Evolutionary conservation across 1,284 basidiomycete genomes (phyloP).

Genomic region (Cutaneotrichosporon sp.): DNA sequence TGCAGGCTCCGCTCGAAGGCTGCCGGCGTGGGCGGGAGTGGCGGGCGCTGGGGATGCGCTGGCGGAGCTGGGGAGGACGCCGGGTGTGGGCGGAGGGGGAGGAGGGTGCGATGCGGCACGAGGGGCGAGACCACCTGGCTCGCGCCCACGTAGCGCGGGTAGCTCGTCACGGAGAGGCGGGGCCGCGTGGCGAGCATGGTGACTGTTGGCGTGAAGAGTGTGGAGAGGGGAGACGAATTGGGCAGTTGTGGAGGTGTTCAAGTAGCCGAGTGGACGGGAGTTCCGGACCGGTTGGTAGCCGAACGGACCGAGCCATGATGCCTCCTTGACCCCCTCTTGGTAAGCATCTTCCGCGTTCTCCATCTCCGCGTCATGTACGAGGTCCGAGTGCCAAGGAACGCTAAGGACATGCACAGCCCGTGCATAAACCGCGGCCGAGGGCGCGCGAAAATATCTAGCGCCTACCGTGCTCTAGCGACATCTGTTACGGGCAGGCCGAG

Average conservation of each 20-base stretch:
- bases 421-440: too few species aligned
- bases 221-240: too few species aligned
- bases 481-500: too few species aligned
- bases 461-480: too few species aligned
- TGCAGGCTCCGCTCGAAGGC: constrained; percentile 63
- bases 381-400: too few species aligned
- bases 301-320: neutral
- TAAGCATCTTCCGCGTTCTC: too few species aligned
- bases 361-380: too few species aligned
- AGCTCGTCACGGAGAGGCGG: constrained; percentile 4
- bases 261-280: neutral
- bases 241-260: neutral
- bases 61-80: constrained; percentile 6
- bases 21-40: constrained; percentile 36
- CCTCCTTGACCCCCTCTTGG: too few species aligned
- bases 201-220: neutral
- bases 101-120: constrained; percentile 11
- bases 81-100: constrained; percentile 12
- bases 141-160: constrained; percentile 16
- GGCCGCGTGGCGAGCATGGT: constrained; percentile 1
- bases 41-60: constrained; percentile 10
- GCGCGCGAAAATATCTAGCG: too few species aligned
- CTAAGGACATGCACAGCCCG: too few species aligned
- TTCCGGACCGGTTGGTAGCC: neutral
- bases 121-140: constrained; percentile 18